phyloP scores from a whole-genome alignment of 179 eudicot species.

The Patellifolia procumbens region DNA sequence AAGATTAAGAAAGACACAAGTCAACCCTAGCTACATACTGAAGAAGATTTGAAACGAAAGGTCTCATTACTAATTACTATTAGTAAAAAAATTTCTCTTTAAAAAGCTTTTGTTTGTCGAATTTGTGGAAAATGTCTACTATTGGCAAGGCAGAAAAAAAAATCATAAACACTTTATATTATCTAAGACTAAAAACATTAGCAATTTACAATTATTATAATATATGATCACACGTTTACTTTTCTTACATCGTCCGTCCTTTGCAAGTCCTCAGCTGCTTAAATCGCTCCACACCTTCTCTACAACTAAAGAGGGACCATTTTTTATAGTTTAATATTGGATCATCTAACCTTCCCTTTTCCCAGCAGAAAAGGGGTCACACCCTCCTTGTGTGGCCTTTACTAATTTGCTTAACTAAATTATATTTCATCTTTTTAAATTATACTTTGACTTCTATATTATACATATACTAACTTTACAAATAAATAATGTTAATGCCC shows the following conservation, averaged over 20 bases:
- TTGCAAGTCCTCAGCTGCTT: background rate
- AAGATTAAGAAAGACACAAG: no score
- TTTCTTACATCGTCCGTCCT: background rate
- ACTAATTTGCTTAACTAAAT: background rate
- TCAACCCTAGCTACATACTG: no score
- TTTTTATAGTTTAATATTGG: background rate
- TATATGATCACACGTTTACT: background rate
- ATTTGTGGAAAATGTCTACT: background rate
- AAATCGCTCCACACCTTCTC: constrained; percentile 20
- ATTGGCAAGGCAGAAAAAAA: background rate
- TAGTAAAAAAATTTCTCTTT: background rate
- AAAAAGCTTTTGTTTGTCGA: background rate
- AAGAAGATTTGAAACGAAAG: no score
- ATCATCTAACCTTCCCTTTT: constrained; percentile 18
- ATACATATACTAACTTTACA: no score
- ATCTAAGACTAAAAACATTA: background rate
- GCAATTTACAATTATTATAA: background rate
- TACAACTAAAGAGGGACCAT: constrained; percentile 17
- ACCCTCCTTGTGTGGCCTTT: constrained; percentile 20
- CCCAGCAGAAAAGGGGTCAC: constrained; percentile 18
- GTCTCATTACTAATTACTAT: no score
- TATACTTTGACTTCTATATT: no score
- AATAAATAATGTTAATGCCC: no score
- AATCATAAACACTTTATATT: background rate
- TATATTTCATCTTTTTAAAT: no score